Percentiles rank a stretch among this genome's conserved stretches.
Evolutionary conservation across 1,284 basidiomycete species (phyloP).

Genomic region (Cryptococcus sp.): DNA sequence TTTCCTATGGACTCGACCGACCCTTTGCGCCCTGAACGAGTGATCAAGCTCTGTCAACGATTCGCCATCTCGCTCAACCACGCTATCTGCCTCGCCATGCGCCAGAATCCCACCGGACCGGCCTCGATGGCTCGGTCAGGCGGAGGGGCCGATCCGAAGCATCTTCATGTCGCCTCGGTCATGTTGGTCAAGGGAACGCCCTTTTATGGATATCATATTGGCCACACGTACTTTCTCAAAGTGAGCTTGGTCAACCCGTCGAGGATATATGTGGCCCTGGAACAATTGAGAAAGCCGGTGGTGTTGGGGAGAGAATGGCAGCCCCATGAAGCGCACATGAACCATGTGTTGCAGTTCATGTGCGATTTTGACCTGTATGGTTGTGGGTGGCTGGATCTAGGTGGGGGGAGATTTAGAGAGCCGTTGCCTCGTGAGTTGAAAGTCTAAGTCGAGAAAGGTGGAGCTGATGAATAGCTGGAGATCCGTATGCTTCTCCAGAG

Average conservation of each 20-base stretch:
- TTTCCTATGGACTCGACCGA: constrained; percentile 49
- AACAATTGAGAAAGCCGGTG: constrained; percentile 71
- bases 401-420: constrained; percentile 50
- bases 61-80: constrained; percentile 45
- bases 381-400: constrained; percentile 76
- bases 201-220: constrained; percentile 91
- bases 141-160: constrained; percentile 40
- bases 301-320: constrained; percentile 72
- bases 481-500: constrained; percentile 27
- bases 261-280: constrained; percentile 61
- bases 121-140: constrained; percentile 22
- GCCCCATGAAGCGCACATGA: constrained; percentile 85
- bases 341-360: constrained; percentile 86
- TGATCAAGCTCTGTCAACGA: constrained; percentile 42
- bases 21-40: constrained; percentile 42
- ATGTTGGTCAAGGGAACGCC: constrained; percentile 87
- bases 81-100: constrained; percentile 42
- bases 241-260: constrained; percentile 70
- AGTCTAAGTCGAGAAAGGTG: no score
- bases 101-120: constrained; percentile 37
- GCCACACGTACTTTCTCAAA: constrained; percentile 84
- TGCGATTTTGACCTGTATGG: constrained; percentile 94
- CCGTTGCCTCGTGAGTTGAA: constrained; percentile 48
- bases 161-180: constrained; percentile 56
- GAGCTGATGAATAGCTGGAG: constrained; percentile 26